Evolutionary conservation across 139 green algal genomes (phyloP).

Genomic region (Microglena sp.): DNA sequence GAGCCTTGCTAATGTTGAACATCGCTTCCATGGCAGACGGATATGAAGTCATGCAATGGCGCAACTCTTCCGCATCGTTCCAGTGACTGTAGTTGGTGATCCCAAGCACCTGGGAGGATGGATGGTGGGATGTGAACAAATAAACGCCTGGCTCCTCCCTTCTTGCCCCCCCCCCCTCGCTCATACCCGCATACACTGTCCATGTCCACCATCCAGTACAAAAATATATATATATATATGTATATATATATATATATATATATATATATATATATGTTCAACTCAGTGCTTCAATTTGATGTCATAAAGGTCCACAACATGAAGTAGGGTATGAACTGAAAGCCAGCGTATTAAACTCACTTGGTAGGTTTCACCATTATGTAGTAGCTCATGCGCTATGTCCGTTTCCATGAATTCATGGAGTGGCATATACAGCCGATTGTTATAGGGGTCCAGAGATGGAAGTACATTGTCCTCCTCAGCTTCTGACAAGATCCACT

Average conservation of each 20-base stretch:
- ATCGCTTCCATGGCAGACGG: conserved; percentile 15
- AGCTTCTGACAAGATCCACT: conserved; percentile 32
- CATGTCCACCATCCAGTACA: too few relatives aligned
- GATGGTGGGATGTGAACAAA: too few relatives aligned
- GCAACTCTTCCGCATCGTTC: conserved; percentile 36
- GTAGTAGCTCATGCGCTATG: conserved; percentile 58
- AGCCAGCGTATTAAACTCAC: too few relatives aligned
- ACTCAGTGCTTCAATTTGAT: too few relatives aligned
- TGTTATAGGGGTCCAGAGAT: conserved; percentile 67
- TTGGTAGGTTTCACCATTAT: conserved; percentile 66
- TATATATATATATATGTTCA: too few relatives aligned
- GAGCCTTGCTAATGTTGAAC: conserved; percentile 27
- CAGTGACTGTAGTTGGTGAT: conserved; percentile 76
- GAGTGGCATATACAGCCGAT: conserved; percentile 62
- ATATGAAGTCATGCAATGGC: conserved; percentile 32
- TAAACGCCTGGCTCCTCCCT: too few relatives aligned
- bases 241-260: too few relatives aligned
- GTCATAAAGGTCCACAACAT: too few relatives aligned
- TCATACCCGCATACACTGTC: too few relatives aligned
- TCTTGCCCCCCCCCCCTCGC: too few relatives aligned
- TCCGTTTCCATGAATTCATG: conserved; percentile 62
- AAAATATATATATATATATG: too few relatives aligned
- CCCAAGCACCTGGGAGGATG: conserved; percentile 70
- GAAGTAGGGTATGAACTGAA: too few relatives aligned
- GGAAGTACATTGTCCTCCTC: conserved; percentile 33